Conservation (phyloP, 2,329 filamentous ascomycete species). For the Cyphellophora europaea region DNA sequence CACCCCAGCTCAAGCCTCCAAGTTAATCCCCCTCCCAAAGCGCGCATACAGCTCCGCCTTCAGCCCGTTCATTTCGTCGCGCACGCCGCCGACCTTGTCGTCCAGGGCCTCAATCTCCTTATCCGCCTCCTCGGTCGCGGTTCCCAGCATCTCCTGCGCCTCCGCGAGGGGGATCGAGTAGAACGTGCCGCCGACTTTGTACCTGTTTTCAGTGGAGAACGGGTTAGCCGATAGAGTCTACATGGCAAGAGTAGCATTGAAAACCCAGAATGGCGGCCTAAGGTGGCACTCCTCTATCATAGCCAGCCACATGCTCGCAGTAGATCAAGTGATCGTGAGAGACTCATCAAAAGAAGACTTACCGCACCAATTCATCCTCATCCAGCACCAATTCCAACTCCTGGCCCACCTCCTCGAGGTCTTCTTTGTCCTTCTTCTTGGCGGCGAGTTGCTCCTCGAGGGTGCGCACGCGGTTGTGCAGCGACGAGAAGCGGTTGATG, state of each 20-base stretch:
- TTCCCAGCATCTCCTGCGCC: constrained; percentile 73
- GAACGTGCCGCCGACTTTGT: constrained; percentile 95
- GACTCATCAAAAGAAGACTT: too few species aligned
- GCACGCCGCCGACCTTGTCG: constrained; percentile 62
- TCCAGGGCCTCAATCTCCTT: constrained; percentile 67
- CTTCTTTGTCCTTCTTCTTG: constrained; percentile 97
- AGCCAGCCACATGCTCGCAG: too few species aligned
- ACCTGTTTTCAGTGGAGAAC: constrained; percentile 48
- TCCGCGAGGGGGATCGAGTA: constrained; percentile 75
- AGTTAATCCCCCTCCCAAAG: constrained; percentile 93
- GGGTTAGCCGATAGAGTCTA: constrained; percentile 3
- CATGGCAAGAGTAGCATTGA: neutral
- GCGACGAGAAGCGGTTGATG: constrained; percentile 93
- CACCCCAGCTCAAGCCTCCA: constrained; percentile 58
- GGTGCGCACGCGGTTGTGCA: constrained; percentile 75
- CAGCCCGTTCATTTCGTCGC: constrained; percentile 79
- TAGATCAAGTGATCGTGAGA: too few species aligned
- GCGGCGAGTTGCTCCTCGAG: constrained; percentile 71
- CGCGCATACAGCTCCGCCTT: constrained; percentile 90
- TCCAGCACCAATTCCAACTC: constrained; percentile 83
- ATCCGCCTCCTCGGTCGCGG: constrained; percentile 64
- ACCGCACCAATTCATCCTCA: constrained; percentile 90
- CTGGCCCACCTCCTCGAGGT: constrained; percentile 81
- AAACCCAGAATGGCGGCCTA: too few species aligned
- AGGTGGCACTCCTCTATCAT: too few species aligned